These are phyloP conservation scores for Pyronema domesticum DNA, from an alignment of 495 filamentous ascomycete genomes.

Conservation along the genomic window DNA sequence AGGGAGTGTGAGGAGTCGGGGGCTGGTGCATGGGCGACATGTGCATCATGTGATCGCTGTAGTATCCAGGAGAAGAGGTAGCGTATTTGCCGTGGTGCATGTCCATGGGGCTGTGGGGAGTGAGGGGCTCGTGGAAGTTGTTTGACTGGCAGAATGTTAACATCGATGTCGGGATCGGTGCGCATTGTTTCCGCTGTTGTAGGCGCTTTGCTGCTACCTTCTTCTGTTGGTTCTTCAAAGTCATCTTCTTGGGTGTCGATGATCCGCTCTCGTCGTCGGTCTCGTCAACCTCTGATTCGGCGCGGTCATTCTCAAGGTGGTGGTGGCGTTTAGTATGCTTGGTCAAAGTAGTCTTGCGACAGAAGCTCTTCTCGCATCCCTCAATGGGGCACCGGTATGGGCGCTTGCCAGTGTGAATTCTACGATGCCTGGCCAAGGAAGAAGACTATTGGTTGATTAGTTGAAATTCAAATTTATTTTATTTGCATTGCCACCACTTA, in stretches of 20 bases:
- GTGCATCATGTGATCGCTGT: slow-evolving; percentile 1
- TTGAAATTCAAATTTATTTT: neutral
- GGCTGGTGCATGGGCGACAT: slow-evolving; percentile 16
- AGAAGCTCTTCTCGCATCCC: slow-evolving; percentile 71
- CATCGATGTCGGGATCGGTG: neutral
- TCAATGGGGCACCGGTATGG: slow-evolving; percentile 67
- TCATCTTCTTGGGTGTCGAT: neutral
- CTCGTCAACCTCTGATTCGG: slow-evolving; percentile 35
- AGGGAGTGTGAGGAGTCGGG: slow-evolving; percentile 24
- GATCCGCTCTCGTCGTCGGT: slow-evolving; percentile 34
- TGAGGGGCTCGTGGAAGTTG: slow-evolving; percentile 21
- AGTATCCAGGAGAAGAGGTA: neutral
- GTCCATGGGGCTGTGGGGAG: slow-evolving; percentile 22
- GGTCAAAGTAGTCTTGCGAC: slow-evolving; percentile 72
- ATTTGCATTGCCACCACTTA: slow-evolving; percentile 29
- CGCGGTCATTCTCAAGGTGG: slow-evolving; percentile 39
- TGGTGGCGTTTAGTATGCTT: slow-evolving; percentile 62
- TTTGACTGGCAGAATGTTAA: neutral
- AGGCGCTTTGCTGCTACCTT: neutral
- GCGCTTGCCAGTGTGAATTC: slow-evolving; percentile 71
- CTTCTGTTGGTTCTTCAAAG: slow-evolving; percentile 16
- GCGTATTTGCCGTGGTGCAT: slow-evolving; percentile 21
- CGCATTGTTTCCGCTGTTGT: neutral
- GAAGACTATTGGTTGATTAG: slow-evolving; percentile 50
- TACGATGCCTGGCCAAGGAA: slow-evolving; percentile 66